phyloP scores from a whole-genome alignment of 208 protist species.

The Leishmania aethiopica region DNA sequence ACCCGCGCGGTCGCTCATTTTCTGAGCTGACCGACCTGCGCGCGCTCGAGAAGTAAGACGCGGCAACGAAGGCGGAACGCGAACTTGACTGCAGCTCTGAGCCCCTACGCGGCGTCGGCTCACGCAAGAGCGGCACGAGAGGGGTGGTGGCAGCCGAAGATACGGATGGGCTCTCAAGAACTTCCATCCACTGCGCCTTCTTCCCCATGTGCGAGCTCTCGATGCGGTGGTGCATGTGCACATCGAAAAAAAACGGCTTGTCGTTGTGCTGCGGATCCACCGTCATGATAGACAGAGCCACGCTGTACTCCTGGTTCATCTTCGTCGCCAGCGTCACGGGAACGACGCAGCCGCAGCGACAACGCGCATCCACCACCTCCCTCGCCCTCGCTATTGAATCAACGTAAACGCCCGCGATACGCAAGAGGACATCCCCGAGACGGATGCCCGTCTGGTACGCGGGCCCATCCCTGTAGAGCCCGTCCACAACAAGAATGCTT shows the following conservation, averaged over 20 bases:
- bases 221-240: slow-evolving; percentile 35
- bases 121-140: background rate
- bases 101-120: background rate
- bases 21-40: background rate
- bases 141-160: slow-evolving; percentile 1
- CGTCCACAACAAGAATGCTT: slow-evolving; percentile 36
- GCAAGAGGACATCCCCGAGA: slow-evolving; percentile 46
- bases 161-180: background rate
- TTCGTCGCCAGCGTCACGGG: slow-evolving; percentile 40
- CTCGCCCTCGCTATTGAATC: slow-evolving; percentile 36
- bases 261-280: slow-evolving; percentile 40
- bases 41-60: slow-evolving; percentile 5
- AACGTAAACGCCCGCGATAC: slow-evolving; percentile 37
- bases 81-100: slow-evolving; percentile 6
- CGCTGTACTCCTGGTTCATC: slow-evolving; percentile 42
- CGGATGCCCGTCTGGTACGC: slow-evolving; percentile 60
- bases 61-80: slow-evolving; percentile 15
- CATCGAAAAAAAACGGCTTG: slow-evolving; percentile 50
- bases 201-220: slow-evolving; percentile 30
- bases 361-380: slow-evolving; percentile 32
- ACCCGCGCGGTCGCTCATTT: background rate
- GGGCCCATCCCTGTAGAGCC: slow-evolving; percentile 43
- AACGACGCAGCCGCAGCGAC: slow-evolving; percentile 36
- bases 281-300: slow-evolving; percentile 59
- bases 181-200: slow-evolving; percentile 16